A percentile compares a stretch with the other conserved stretches of the same genome.
Conservation (phyloP, 495 filamentous ascomycete species). For the Penicillium flavigenum region DNA sequence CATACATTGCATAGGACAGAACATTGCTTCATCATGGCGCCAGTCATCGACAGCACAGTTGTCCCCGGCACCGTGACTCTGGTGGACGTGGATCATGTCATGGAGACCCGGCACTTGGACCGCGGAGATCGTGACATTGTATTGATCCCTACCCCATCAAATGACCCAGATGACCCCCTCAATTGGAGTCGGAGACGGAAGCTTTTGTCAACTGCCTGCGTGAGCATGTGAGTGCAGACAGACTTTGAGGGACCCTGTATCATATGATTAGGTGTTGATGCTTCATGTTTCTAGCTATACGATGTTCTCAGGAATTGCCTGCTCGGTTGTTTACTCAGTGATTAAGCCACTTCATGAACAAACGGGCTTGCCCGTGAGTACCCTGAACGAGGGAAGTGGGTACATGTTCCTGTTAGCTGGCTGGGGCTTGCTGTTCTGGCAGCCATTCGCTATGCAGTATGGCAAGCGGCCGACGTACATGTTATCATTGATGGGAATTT, state of each 20-base stretch:
- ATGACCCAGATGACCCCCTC: constrained; percentile 60
- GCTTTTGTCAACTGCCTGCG: constrained; percentile 49
- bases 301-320: constrained; percentile 57
- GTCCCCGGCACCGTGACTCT: constrained; percentile 57
- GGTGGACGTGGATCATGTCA: constrained; percentile 52
- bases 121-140: constrained; percentile 51
- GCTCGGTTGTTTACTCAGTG: constrained; percentile 62
- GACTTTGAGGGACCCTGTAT: not conserved
- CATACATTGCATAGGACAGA: not conserved
- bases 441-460: constrained; percentile 64
- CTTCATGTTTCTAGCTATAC: constrained; percentile 46
- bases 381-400: constrained; percentile 61
- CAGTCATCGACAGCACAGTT: constrained; percentile 38
- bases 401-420: constrained; percentile 64
- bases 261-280: not conserved
- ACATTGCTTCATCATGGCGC: constrained; percentile 26
- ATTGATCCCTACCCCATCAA: constrained; percentile 57
- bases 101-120: constrained; percentile 44
- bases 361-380: constrained; percentile 52
- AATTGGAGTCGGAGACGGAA: constrained; percentile 61
- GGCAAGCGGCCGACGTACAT: constrained; percentile 66
- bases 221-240: constrained; percentile 37
- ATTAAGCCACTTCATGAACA: constrained; percentile 56
- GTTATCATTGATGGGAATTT: constrained; percentile 53
- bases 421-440: constrained; percentile 68